Percentiles rank a stretch among this genome's conserved stretches.
Conservation (phyloP, 129 eudicot species). For the Scalesia atractyloides region DNA sequence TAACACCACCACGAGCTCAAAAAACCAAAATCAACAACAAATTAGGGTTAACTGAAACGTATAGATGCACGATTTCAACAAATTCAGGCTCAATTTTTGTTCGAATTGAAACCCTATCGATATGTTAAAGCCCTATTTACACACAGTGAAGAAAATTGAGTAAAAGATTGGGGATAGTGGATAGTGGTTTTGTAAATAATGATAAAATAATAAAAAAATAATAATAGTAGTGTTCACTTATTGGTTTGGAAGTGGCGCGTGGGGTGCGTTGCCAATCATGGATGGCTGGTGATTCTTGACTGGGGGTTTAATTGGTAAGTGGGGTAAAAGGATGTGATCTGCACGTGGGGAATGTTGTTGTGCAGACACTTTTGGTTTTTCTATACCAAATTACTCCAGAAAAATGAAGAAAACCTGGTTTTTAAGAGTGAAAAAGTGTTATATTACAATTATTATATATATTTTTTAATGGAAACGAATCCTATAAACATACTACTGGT, state of each 20-base stretch:
- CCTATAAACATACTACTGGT: too few relatives aligned
- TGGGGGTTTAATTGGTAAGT: conserved; percentile 15
- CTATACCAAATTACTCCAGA: conserved; percentile 20
- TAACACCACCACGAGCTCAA: conserved; percentile 5
- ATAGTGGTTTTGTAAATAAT: conserved; percentile 47
- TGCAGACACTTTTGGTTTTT: conserved; percentile 26
- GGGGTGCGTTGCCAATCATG: conserved; percentile 2
- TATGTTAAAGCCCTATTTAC: conserved; percentile 34
- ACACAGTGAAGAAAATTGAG: conserved; percentile 38
- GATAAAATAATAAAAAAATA: conserved; percentile 43
- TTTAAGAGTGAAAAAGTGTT: conserved; percentile 31
- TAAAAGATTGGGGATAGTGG: conserved; percentile 17
- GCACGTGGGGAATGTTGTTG: conserved; percentile 8
- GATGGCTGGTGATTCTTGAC: conserved; percentile 20
- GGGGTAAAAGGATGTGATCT: not conserved
- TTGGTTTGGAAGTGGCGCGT: conserved; percentile 16
- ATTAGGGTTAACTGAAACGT: conserved; percentile 36
- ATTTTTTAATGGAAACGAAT: too few relatives aligned
- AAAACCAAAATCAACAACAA: conserved; percentile 15
- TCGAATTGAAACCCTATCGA: conserved; percentile 18
- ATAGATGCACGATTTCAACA: conserved; percentile 20
- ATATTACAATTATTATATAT: not conserved
- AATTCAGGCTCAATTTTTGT: conserved; percentile 16
- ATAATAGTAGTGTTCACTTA: conserved; percentile 16
- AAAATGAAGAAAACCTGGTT: conserved; percentile 22